Conservation (phyloP, 1,139 yeast genomes). For the Suhomyces terraborum region DNA sequence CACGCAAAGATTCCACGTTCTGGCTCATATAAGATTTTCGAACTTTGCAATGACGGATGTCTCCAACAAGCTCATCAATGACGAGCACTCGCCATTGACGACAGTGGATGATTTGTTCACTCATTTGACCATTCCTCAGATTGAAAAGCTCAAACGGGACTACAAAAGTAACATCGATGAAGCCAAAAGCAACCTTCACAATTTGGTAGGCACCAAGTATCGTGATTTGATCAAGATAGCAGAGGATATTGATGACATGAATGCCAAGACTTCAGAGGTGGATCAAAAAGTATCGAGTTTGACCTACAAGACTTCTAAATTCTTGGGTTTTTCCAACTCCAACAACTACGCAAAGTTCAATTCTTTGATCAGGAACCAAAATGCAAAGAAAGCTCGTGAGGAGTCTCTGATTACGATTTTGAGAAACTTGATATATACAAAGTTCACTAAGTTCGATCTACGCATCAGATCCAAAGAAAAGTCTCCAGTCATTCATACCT, state of each 20-base stretch:
- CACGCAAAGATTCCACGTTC: no score
- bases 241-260: slow-evolving; percentile 63
- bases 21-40: no score
- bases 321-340: slow-evolving; percentile 30
- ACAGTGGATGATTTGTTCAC: slow-evolving; percentile 42
- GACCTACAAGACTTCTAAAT: slow-evolving; percentile 35
- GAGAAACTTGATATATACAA: slow-evolving; percentile 33
- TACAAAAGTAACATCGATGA: slow-evolving; percentile 29
- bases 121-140: slow-evolving; percentile 35
- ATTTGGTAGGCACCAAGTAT: slow-evolving; percentile 64
- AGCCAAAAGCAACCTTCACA: slow-evolving; percentile 46
- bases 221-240: slow-evolving; percentile 69
- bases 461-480: slow-evolving; percentile 17
- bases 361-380: slow-evolving; percentile 19
- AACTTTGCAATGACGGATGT: slow-evolving; percentile 8
- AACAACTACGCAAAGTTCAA: slow-evolving; percentile 27
- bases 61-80: slow-evolving; percentile 9
- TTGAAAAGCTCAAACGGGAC: slow-evolving; percentile 34
- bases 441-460: slow-evolving; percentile 30
- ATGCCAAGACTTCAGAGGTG: slow-evolving; percentile 34
- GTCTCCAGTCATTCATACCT: slow-evolving; percentile 26
- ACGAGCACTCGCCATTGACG: slow-evolving; percentile 12
- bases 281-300: slow-evolving; percentile 35
- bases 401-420: slow-evolving; percentile 26
- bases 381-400: slow-evolving; percentile 18